Percentiles rank a stretch among this genome's conserved stretches.
These are phyloP conservation scores for Penicillium simplicissimum DNA, from an alignment of 495 filamentous ascomycete genomes.

Conservation along the genomic window DNA sequence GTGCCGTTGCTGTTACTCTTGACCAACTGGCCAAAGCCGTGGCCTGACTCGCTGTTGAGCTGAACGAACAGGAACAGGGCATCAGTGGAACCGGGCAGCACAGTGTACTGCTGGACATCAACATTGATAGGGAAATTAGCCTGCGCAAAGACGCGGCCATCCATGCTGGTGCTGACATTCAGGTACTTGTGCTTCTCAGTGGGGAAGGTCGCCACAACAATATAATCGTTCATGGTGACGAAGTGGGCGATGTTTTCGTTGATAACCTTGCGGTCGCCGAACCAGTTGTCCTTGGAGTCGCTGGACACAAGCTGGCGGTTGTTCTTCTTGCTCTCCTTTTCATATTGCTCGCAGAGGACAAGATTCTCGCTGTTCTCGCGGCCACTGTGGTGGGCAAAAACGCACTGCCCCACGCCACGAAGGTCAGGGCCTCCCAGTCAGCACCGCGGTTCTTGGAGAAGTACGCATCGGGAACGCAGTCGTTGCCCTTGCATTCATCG, in stretches of 20 bases:
- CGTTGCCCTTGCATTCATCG: conserved; percentile 50
- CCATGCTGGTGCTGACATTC: conserved; percentile 77
- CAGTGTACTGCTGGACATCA: conserved; percentile 78
- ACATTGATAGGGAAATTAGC: conserved; percentile 84
- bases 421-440: conserved; percentile 73
- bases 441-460: conserved; percentile 73
- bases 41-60: conserved; percentile 58
- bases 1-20: conserved; percentile 99
- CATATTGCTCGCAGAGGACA: conserved; percentile 77
- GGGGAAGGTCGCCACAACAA: conserved; percentile 77
- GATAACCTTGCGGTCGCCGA: conserved; percentile 57
- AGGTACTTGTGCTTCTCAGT: conserved; percentile 65
- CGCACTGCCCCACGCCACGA: conserved; percentile 71
- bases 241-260: conserved; percentile 76
- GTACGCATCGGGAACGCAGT: conserved; percentile 71
- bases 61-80: conserved; percentile 91
- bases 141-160: conserved; percentile 77
- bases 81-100: conserved; percentile 89
- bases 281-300: conserved; percentile 58
- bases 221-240: conserved; percentile 92
- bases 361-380: conserved; percentile 61
- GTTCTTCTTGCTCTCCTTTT: conserved; percentile 58
- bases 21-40: conserved; percentile 80
- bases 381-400: conserved; percentile 73
- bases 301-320: conserved; percentile 70